phyloP scores from a whole-genome alignment of 495 filamentous ascomycete species.

The Xylaria castorea region DNA sequence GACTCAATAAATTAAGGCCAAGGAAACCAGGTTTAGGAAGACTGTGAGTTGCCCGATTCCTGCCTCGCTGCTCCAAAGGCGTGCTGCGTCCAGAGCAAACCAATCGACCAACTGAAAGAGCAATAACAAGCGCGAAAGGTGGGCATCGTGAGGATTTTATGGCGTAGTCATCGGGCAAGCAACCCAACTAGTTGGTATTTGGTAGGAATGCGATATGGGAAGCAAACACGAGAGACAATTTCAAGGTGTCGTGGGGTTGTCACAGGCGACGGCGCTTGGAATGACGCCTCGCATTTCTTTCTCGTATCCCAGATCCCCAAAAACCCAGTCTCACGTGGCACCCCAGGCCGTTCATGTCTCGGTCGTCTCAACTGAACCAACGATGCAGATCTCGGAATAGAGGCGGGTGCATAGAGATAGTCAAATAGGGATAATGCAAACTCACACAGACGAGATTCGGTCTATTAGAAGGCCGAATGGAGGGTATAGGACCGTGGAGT shows the following conservation, averaged over 20 bases:
- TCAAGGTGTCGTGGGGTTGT: constrained; percentile 37
- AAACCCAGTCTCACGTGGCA: constrained; percentile 32
- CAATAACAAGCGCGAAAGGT: not conserved
- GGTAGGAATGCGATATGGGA: constrained; percentile 39
- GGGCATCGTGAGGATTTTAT: constrained; percentile 30
- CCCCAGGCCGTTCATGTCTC: constrained; percentile 26
- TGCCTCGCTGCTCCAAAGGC: not conserved
- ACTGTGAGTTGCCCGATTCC: not conserved
- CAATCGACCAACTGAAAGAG: not conserved
- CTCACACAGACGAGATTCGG: constrained; percentile 18
- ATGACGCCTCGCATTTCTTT: constrained; percentile 35
- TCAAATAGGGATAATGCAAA: constrained; percentile 32
- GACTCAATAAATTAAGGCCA: not conserved
- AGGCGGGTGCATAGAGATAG: constrained; percentile 28
- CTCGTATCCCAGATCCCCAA: constrained; percentile 23
- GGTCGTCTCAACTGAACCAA: constrained; percentile 10
- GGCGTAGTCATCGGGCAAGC: constrained; percentile 19
- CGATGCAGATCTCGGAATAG: constrained; percentile 10
- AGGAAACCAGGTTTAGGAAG: not conserved
- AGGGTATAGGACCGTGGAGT: constrained; percentile 18
- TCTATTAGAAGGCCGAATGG: constrained; percentile 24
- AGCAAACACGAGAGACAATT: constrained; percentile 38
- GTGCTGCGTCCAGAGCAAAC: constrained; percentile 15
- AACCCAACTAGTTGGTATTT: constrained; percentile 28
- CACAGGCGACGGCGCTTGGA: constrained; percentile 38